Percentiles rank a stretch among this genome's conserved stretches.
Evolutionary conservation across 202 grass and related monocot genomes (phyloP).

Genomic region (Setaria viridis): DNA sequence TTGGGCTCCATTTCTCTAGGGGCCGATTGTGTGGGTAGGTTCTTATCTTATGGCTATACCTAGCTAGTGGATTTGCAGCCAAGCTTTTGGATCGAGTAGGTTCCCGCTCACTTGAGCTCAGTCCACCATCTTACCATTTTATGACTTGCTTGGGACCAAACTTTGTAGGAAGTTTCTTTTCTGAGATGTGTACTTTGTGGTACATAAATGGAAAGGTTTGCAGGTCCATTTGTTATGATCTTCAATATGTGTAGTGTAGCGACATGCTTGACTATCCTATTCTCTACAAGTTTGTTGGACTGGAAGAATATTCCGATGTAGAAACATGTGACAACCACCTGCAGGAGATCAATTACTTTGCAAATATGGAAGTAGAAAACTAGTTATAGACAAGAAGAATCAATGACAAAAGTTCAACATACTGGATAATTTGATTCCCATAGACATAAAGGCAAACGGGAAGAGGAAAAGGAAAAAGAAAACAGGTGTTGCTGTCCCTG

Average conservation of each 20-base stretch:
- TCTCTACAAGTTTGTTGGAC: conserved; percentile 10
- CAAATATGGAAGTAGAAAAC: background rate
- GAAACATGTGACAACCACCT: background rate
- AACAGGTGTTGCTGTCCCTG: background rate
- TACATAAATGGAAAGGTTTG: background rate
- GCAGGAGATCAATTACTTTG: conserved; percentile 25
- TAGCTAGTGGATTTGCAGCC: background rate
- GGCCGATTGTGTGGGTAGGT: background rate
- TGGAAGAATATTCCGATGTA: background rate
- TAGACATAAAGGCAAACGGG: background rate
- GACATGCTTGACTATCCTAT: conserved; percentile 9
- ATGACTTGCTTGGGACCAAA: background rate
- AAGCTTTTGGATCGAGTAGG: conserved; percentile 5
- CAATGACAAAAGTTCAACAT: background rate
- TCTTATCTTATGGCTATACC: background rate
- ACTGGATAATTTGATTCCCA: conserved; percentile 23
- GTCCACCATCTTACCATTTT: background rate
- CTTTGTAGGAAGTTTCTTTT: background rate
- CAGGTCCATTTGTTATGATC: conserved; percentile 10
- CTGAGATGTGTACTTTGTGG: background rate
- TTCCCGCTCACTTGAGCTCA: background rate
- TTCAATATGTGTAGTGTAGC: background rate
- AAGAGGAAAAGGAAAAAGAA: background rate
- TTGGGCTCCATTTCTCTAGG: background rate
- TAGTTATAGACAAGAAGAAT: background rate